These are phyloP conservation scores for Candida adriatica DNA, from an alignment of 805 yeast species.

Conservation along the genomic window DNA sequence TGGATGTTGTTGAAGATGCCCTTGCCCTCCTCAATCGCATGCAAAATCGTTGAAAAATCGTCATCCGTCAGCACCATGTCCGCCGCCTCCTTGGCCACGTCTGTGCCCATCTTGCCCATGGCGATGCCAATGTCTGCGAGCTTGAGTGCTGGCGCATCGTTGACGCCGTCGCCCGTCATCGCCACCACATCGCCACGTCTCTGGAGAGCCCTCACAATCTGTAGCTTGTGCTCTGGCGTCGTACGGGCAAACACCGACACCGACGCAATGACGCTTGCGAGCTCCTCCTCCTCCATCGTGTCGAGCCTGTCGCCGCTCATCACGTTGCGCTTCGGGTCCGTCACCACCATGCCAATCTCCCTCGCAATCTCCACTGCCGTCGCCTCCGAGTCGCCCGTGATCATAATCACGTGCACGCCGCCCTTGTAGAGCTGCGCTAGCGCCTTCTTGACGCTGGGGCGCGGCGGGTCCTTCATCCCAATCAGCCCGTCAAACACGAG, in stretches of 20 bases:
- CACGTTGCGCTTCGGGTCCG: conserved; percentile 57
- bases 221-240: conserved; percentile 88
- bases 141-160: conserved; percentile 97
- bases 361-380: conserved; percentile 82
- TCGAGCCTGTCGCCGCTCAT: conserved; percentile 84
- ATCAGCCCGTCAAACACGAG: conserved; percentile 78
- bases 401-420: conserved; percentile 97
- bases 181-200: conserved; percentile 93
- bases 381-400: conserved; percentile 88
- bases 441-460: conserved; percentile 75
- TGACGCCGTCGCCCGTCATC: conserved; percentile 99
- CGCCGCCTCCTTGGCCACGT: conserved; percentile 97
- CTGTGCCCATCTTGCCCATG: conserved; percentile 92
- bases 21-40: conserved; percentile 95
- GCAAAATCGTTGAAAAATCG: conserved; percentile 41
- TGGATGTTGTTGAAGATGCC: conserved; percentile 95
- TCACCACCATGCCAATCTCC: conserved; percentile 83
- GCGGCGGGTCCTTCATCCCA: conserved; percentile 98
- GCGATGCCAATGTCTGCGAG: conserved; percentile 94
- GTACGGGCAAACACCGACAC: conserved; percentile 93
- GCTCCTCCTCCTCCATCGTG: conserved; percentile 58
- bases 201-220: conserved; percentile 85
- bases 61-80: conserved; percentile 70
- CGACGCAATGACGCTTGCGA: conserved; percentile 68
- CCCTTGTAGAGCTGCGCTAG: conserved; percentile 75